A percentile compares a stretch with the other conserved stretches of the same genome.
These are phyloP conservation scores for Citrus glauca DNA, from an alignment of 345 rosid species.

Conservation along the genomic window DNA sequence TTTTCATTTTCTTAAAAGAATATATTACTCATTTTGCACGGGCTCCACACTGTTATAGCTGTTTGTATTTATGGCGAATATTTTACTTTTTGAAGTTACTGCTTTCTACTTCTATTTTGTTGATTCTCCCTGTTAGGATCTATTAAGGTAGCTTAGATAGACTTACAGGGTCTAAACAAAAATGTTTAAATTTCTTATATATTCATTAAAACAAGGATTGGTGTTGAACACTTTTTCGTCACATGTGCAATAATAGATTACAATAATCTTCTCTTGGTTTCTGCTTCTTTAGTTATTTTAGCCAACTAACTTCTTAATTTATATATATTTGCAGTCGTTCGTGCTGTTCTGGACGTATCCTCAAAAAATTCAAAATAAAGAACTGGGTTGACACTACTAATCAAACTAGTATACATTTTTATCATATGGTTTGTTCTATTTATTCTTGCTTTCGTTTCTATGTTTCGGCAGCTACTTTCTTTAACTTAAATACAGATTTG, in stretches of 20 bases:
- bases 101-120: not conserved
- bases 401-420: not conserved
- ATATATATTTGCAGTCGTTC: slow-evolving; percentile 71
- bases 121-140: not conserved
- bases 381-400: not conserved
- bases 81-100: not conserved
- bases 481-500: slow-evolving; percentile 69
- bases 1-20: not conserved
- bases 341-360: slow-evolving; percentile 99
- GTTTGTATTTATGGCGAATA: not conserved
- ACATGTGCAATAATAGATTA: not conserved
- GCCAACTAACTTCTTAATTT: slow-evolving; percentile 14
- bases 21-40: not conserved
- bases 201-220: not conserved
- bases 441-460: not conserved
- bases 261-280: not conserved
- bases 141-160: not conserved
- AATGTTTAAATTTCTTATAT: not conserved
- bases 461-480: slow-evolving; percentile 22
- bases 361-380: slow-evolving; percentile 15
- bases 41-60: not conserved
- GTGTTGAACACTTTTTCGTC: not conserved
- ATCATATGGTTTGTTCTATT: not conserved
- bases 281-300: not conserved
- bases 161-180: not conserved